Base-by-base conservation (phyloP, 164 flowering plant genomes). In the Litsea cubeba region DNA sequence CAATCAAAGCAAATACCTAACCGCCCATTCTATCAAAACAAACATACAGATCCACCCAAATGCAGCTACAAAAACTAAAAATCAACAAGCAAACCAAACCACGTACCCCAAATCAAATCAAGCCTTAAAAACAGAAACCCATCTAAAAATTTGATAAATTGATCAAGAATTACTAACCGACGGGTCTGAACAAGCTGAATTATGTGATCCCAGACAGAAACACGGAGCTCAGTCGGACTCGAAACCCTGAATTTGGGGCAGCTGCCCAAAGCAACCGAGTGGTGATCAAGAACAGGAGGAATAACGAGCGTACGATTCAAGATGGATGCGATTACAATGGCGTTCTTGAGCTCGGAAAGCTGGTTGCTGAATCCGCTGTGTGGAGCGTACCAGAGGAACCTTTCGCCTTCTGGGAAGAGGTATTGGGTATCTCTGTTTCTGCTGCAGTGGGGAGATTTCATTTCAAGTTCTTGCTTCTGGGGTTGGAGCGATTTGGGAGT, bases 291-390 rank as follows among this genome's bases (percentile, higher is more conserved):
- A 62, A 95, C 78, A 25, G 98, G 99, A 20, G 99, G 99, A 14
- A 95, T 87, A 58, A 95, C 76, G 17, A 95, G 77, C 4, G 99
- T 92, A 46, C 97, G 87, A 78, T 95, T 93, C 57, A 95, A 75
- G 12, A 95, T 87, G 1, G 84, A 87, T 3, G 97, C 91, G 79
- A 93, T 81, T 30, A 95, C 30, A 25, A 92, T 40, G 6, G 94
- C 97, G 72, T 92, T 91, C 76, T 84, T 92, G 80, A 95, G 84
- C 83, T 95, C 98, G 4, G 96, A 82, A 1, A 93, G 84, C 85
- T 95, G 99, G 80, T 95, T 95, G 85, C 92, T 92, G 86, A 95
- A 95, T 18, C 99, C 98, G 68, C 99, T 95, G 82, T 95, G 97
- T 0, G 98, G 98, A 1, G 99, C 90, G 75, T 85, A 95, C 85